A percentile compares a stretch with the other conserved stretches of the same genome.
Conservation (phyloP, 768 basidiomycete species). For the Mycena belliarum region DNA sequence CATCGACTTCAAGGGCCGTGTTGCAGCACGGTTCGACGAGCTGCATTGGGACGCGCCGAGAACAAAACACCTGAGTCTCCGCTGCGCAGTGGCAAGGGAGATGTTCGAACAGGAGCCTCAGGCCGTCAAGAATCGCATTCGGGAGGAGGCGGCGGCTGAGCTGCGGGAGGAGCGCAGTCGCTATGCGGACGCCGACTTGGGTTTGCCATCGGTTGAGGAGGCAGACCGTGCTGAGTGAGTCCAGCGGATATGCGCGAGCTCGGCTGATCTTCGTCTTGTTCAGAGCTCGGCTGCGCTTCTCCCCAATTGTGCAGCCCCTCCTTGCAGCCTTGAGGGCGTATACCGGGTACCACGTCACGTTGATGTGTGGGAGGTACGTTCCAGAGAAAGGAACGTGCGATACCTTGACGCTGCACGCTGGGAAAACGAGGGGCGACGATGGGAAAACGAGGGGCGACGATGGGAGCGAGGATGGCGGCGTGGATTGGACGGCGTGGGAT, state of each 20-base stretch:
- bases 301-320: neutral
- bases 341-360: neutral
- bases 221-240: neutral
- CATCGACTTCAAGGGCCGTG: constrained; percentile 26
- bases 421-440: neutral
- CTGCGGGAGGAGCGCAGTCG: neutral
- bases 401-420: neutral
- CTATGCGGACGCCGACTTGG: neutral
- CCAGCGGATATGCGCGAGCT: neutral
- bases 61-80: neutral
- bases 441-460: neutral
- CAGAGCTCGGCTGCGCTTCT: neutral
- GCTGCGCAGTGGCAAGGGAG: neutral
- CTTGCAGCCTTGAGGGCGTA: neutral
- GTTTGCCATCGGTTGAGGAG: neutral
- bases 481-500: too few species aligned
- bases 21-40: constrained; percentile 41
- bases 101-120: neutral
- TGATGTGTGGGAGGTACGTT: neutral
- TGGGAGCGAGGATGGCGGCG: neutral
- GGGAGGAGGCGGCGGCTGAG: neutral
- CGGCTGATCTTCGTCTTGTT: too few species aligned
- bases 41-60: neutral
- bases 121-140: neutral
- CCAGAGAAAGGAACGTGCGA: too few species aligned